Base-by-base conservation (phyloP, 441 rosid genomes). In the Capsella rubella region DNA sequence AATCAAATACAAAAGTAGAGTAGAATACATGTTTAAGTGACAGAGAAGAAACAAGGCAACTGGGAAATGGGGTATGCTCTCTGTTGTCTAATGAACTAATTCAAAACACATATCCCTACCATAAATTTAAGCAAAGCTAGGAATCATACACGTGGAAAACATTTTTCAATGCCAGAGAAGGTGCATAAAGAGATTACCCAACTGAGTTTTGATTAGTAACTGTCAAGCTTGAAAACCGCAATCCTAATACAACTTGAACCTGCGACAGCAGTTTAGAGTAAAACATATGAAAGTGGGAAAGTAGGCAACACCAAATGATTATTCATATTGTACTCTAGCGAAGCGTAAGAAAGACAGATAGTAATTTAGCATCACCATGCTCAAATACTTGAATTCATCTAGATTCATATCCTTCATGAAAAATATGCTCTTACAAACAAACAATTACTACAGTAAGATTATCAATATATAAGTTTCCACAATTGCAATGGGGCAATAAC, bases 171-270 rank as follows among this genome's bases (percentile, higher is more conserved):
- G 67, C 15, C 61, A 64, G 46, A 80, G 53, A 46, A 75, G 42
- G 73, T 28, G 67, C 52, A 72, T 71, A 42, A 75, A 77, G 73
- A 82, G 73, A 81, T 87, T 93, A 93, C 98, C 98, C 87, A 72
- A 82, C 81, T 60, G 78, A 77, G 79, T 75, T 86, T 82, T 92
- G 97, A 83, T 87, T 95, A 76, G 84, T 82, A 67, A 89, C 78
- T 29, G 89, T 86, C 87, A 95, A 92, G 88, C 95, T 87, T 72
- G 94, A 85, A 82, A 95, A 86, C 84, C 83, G 85, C 73, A 92
- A 78, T 84, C 99, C 97, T 39, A 90, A 80, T 16, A 80, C 72
- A 60, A 84, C 83, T 72, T 77, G 87, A 5, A 59, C 88, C 94
- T 87, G 89, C 60, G 66, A 79, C 65, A 67, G 60, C 31, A 73